phyloP scores from a whole-genome alignment of 495 filamentous ascomycete species.

The Penicillium alfredii region DNA sequence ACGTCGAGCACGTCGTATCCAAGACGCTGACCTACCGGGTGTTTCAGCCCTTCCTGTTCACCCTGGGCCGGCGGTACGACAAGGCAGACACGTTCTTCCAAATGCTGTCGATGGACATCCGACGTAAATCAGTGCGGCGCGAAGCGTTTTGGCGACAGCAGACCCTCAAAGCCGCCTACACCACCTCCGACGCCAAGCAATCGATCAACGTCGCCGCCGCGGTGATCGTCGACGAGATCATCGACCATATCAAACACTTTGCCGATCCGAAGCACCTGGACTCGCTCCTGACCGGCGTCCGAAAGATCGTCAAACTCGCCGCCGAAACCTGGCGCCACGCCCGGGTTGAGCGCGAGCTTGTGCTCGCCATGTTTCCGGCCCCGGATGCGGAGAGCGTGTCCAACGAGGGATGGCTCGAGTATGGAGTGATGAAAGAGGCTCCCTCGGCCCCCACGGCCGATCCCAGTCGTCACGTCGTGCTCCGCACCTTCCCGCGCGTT shows the following conservation, averaged over 20 bases:
- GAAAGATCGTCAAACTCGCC: conserved; percentile 56
- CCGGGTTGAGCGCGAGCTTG: conserved; percentile 56
- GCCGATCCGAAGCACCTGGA: conserved; percentile 51
- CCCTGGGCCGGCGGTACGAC: conserved; percentile 54
- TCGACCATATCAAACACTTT: conserved; percentile 53
- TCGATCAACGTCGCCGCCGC: conserved; percentile 55
- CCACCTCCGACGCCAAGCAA: conserved; percentile 55
- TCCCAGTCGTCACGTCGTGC: conserved; percentile 37
- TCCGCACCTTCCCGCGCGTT: conserved; percentile 52
- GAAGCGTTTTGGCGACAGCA: conserved; percentile 62
- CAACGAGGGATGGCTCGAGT: conserved; percentile 45
- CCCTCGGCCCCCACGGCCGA: conserved; percentile 18
- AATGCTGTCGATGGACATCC: conserved; percentile 55
- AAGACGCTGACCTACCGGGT: conserved; percentile 56
- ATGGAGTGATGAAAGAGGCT: conserved; percentile 24
- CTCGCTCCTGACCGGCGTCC: conserved; percentile 43
- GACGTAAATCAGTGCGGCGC: conserved; percentile 54
- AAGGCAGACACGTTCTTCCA: conserved; percentile 59
- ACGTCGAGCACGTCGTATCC: conserved; percentile 54
- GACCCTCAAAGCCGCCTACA: conserved; percentile 59
- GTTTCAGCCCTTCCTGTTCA: conserved; percentile 61
- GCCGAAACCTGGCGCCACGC: conserved; percentile 62
- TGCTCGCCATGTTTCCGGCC: conserved; percentile 48
- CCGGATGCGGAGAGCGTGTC: conserved; percentile 36
- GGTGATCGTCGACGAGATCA: conserved; percentile 57